phyloP scores from a whole-genome alignment of 176 grass and related monocot species.

The Avena sativa region DNA sequence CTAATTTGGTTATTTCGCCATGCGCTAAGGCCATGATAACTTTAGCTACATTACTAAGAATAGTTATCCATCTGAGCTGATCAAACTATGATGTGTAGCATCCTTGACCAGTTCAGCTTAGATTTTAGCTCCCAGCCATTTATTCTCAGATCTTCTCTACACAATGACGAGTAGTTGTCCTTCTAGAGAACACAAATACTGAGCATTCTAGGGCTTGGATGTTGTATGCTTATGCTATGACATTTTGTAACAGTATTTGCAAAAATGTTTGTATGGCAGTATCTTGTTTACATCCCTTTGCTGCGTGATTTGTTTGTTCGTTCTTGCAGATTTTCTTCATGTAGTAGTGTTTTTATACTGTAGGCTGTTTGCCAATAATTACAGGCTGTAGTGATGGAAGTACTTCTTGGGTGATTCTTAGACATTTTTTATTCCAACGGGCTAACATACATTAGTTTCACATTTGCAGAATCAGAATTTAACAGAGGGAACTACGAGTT shows the following conservation, averaged over 20 bases:
- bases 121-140: neutral
- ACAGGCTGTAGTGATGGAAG: neutral
- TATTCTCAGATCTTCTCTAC: neutral
- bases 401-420: neutral
- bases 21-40: neutral
- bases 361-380: neutral
- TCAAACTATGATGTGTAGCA: neutral
- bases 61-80: neutral
- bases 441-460: neutral
- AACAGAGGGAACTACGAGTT: neutral
- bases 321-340: neutral
- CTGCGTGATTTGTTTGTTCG: neutral
- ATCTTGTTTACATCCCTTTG: neutral
- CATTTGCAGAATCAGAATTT: neutral
- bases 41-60: neutral
- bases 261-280: neutral
- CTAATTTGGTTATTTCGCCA: neutral
- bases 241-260: neutral
- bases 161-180: neutral
- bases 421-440: neutral
- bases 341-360: neutral
- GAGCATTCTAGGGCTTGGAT: neutral
- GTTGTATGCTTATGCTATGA: neutral
- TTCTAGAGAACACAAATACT: neutral
- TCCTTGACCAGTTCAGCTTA: neutral